Base-by-base conservation (phyloP, 2,329 filamentous ascomycete genomes). In the Sporothrix schenckii region DNA sequence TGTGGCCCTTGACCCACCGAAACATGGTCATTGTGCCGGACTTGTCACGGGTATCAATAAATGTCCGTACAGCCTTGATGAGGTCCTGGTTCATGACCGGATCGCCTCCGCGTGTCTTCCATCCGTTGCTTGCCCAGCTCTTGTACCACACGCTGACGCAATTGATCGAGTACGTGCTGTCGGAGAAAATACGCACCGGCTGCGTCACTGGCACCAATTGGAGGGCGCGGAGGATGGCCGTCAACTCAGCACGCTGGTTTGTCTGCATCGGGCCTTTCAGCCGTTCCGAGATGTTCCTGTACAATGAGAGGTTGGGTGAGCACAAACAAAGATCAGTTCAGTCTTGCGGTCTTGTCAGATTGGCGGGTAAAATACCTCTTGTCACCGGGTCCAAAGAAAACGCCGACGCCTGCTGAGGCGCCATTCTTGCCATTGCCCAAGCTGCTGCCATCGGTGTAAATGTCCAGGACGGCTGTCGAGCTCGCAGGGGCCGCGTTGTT, bases 201-300 rank as follows among this genome's bases (percentile, higher is more conserved):
- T 91, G 86, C 71, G 89, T 84, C 19, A 86, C 80, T 0, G 92
- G 89, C 1, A 90, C 88, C 60, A 90, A 87, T 76, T 97, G 89
- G 27, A 98, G 84, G 0, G 94, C 94, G 70, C 94, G 91, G 41
- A 92, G 83, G 73, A 98, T 91, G 9, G 93, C 95, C 30, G 92
- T 94, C 71, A 99, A 84, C 81, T 99, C 95, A n/a, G 94, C 95
- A 3, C 95, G 91, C 79, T 98, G 93, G 78, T 99, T 99, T 0
- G 95, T 98, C 80, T 98, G 95, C 11, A 85, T 84, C 19, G 85
- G 83, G 66, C 93, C 93, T 67, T 84, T 80, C 2, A 97, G 86
- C 4, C 89, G 88, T 80, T 96, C 93, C 14, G 92, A 92, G 30
- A 97, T 78, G 77, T 89, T 90, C 73, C 84, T 86, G 69, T 4